Percentiles rank a stretch among this genome's conserved stretches.
phyloP scores from a whole-genome alignment of 495 filamentous ascomycete genomes.

The Neohortaea acidophila region DNA sequence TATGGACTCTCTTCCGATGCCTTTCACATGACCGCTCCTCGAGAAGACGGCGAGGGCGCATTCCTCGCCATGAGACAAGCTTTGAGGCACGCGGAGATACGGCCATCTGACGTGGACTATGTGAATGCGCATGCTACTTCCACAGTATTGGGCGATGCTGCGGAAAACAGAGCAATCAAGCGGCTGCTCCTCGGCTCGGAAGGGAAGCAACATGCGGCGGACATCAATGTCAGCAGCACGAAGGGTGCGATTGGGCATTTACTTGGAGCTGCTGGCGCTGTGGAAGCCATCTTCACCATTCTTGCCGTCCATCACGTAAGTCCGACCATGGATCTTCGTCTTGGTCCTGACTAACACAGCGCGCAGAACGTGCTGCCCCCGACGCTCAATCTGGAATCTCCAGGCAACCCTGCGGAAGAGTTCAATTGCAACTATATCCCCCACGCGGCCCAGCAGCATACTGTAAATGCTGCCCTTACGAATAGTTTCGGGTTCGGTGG shows the following conservation, averaged over 20 bases:
- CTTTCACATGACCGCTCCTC: constrained; percentile 81
- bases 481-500: constrained; percentile 99
- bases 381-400: constrained; percentile 65
- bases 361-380: constrained; percentile 64
- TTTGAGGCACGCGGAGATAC: constrained; percentile 53
- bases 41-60: constrained; percentile 65
- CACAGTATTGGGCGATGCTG: constrained; percentile 69
- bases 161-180: constrained; percentile 76
- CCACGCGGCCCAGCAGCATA: constrained; percentile 47
- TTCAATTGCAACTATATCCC: constrained; percentile 84
- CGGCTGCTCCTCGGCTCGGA: constrained; percentile 57
- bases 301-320: constrained; percentile 61
- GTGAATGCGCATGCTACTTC: constrained; percentile 92
- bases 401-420: constrained; percentile 37
- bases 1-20: constrained; percentile 84
- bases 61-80: constrained; percentile 73
- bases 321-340: too few species aligned
- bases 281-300: constrained; percentile 75
- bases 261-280: constrained; percentile 74
- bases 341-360: constrained; percentile 17
- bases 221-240: constrained; percentile 78
- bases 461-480: constrained; percentile 61
- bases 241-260: constrained; percentile 91
- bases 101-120: constrained; percentile 64
- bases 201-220: constrained; percentile 42